phyloP scores from a whole-genome alignment of 768 basidiomycete genomes.

The Chiua virens region DNA sequence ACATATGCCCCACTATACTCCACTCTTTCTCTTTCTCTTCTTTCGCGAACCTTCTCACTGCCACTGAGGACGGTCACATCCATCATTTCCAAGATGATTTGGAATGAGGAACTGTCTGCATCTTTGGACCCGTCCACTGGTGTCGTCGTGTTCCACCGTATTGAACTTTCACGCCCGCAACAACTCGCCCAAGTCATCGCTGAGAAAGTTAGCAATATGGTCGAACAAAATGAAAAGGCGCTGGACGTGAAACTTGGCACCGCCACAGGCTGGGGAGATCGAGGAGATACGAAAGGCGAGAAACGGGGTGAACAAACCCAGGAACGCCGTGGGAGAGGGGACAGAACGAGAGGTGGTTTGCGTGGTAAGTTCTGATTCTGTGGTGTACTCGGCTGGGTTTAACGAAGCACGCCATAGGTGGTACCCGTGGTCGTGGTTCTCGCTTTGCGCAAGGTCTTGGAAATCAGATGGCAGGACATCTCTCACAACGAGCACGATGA shows the following conservation, averaged over 20 bases:
- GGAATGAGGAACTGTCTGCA: slow-evolving; percentile 92
- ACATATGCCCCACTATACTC: slow-evolving; percentile 92
- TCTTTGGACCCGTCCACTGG: slow-evolving; percentile 90
- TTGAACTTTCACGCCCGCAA: slow-evolving; percentile 85
- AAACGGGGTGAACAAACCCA: slow-evolving; percentile 79
- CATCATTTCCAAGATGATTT: slow-evolving; percentile 97
- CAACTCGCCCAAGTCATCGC: slow-evolving; percentile 87
- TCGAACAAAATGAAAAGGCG: slow-evolving; percentile 91
- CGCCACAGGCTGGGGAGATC: slow-evolving; percentile 51
- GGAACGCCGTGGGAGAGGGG: slow-evolving; percentile 74
- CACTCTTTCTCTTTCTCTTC: slow-evolving; percentile 83
- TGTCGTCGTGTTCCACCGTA: slow-evolving; percentile 91
- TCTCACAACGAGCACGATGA: slow-evolving; percentile 21
- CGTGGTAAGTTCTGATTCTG: slow-evolving; percentile 45
- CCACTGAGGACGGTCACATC: slow-evolving; percentile 73
- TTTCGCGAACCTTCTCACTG: slow-evolving; percentile 86
- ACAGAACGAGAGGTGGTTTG: slow-evolving; percentile 51
- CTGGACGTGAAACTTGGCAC: slow-evolving; percentile 83
- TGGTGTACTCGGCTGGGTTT: not conserved
- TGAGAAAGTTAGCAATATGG: slow-evolving; percentile 81
- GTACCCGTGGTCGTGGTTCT: slow-evolving; percentile 68
- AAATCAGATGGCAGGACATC: slow-evolving; percentile 63
- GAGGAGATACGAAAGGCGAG: slow-evolving; percentile 58
- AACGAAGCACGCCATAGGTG: slow-evolving; percentile 39
- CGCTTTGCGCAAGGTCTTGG: slow-evolving; percentile 85